Conservation (phyloP, 257 asterid genomes). For the Solanum ossicruentum region DNA sequence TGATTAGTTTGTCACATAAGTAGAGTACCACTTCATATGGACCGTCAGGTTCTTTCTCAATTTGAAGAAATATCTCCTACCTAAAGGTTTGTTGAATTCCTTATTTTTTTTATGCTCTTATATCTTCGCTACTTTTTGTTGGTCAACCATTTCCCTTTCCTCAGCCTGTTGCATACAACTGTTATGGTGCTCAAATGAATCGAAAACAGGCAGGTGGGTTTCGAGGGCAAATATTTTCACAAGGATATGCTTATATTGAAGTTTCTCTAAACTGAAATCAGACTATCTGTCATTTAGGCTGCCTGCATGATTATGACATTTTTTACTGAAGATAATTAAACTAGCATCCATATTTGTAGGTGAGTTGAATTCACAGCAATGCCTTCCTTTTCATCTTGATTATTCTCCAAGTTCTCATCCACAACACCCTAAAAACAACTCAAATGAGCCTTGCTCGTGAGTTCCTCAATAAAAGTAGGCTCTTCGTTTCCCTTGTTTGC, state of each 20-base stretch:
- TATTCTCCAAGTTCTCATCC: too few species aligned
- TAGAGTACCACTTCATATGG: slow-evolving; percentile 83
- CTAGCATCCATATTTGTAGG: slow-evolving; percentile 24
- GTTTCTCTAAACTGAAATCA: background rate
- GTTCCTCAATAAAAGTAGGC: too few species aligned
- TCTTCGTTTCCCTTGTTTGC: too few species aligned
- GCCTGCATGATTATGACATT: background rate
- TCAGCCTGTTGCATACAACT: slow-evolving; percentile 18
- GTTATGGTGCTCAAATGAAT: slow-evolving; percentile 31
- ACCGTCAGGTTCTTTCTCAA: slow-evolving; percentile 60
- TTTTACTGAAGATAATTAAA: background rate
- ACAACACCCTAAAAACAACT: too few species aligned
- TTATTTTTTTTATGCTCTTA: too few species aligned
- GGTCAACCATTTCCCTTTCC: background rate
- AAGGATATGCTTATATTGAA: slow-evolving; percentile 43
- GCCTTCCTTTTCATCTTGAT: background rate
- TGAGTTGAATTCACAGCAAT: slow-evolving; percentile 67
- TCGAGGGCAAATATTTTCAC: slow-evolving; percentile 67
- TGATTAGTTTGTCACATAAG: slow-evolving; percentile 56
- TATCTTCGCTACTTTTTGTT: background rate
- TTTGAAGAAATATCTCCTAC: slow-evolving; percentile 55
- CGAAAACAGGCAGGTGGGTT: slow-evolving; percentile 69
- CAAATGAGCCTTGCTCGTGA: too few species aligned
- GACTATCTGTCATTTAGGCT: background rate
- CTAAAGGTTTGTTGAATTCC: slow-evolving; percentile 41